Base-by-base conservation (phyloP, 495 filamentous ascomycete genomes). In the Neurospora sp. region DNA sequence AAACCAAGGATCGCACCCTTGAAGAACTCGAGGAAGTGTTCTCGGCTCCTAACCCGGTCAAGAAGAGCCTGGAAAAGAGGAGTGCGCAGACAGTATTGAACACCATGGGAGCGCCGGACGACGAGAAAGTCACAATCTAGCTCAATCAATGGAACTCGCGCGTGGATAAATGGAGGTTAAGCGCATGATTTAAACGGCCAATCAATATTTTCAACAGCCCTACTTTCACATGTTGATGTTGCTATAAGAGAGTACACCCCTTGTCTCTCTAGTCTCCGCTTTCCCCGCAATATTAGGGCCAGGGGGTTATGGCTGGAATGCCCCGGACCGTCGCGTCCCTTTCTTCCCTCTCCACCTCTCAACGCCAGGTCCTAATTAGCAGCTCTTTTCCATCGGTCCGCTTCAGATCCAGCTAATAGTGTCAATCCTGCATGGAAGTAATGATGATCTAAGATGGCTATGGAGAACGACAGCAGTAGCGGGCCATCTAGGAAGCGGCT, bases 21-120 rank as follows among this genome's bases (percentile, higher is more conserved):
- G 91, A 93, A 78, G 90, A 93, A 79, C 78, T 93, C 41, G 83
- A 85, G 40, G 87, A 87, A 74, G 88, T 93, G 69, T 93, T 93
- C 78, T 84, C 90, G 71, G 81, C 82, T 8, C 75, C 71, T 10
- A 85, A 88, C 71, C 88, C 88, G 0, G 85, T 87, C 71, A 87
- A 85, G 76, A 83, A 82, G 77, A 87, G 86, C 40, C 78, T 87
- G 74, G 79, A 85, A 71, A 83, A 87, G 82, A 65, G 72, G 77
- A 84, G 72, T 76, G 76, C 77, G 10, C 75, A 75, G 71, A 80
- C 84, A 0, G 81, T 83, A 31, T 77, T 82, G 75, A 82, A 82
- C 70, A 83, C 81, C 1, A 77, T 85, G 69, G 73, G 80, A 31
- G 73, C 80, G 53, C 53, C 74, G 2, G n/a, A 69, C 41, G 72